Base-by-base conservation (phyloP, 108 stramenopile genomes). In the Skeletonema costatum region DNA sequence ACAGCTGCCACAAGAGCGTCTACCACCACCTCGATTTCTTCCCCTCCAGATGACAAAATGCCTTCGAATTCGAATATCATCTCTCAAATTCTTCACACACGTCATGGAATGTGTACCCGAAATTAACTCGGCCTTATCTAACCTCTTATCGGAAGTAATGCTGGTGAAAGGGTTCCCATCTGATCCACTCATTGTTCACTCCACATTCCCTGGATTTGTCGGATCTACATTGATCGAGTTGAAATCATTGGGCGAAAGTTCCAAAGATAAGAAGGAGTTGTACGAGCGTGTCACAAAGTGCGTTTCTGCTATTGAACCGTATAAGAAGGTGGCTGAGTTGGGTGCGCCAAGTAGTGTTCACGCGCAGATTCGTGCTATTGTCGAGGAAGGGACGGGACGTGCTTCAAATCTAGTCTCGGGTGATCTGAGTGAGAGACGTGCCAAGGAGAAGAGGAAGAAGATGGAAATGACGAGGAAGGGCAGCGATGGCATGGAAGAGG, bases 91-190 rank as follows among this genome's bases (percentile, higher is more conserved):
- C n/a, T 21, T 25, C 19, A 56, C 5, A 25, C 53, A 29, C 1
- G 53, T 56, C 53, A 56, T 56, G 2, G 29, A 25, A 56, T 56
- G 53, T 56, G 25, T 56, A 56, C 53, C 53, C 53, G 53, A 56
- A 56, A 2, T 25, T 0, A 56, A 21, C 0, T 29, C 53, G 25
- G 25, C 53, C 1, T 0, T 56, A 21, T 56, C 53, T 25, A 10
- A 56, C 25, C 53, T 56, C 19, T 56, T 56, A 29, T 56, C 53
- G 25, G 53, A 56, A 10, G 7, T 56, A 3, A n/a, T n/a, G 44
- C 19, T 19, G 1, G 19, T 25, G 4, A 53, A 1, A 53, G 51
- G 51, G 6, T 21, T 53, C 51, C 17, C 51, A 53, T 53, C 51
- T 25, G 53, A 56, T 56, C 53, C 25, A 56, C 53, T 56, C 21